A percentile compares a stretch with the other conserved stretches of the same genome.
Evolutionary conservation across 345 rosid genomes (phyloP).

Genomic region (Abelmoschus esculentus): DNA sequence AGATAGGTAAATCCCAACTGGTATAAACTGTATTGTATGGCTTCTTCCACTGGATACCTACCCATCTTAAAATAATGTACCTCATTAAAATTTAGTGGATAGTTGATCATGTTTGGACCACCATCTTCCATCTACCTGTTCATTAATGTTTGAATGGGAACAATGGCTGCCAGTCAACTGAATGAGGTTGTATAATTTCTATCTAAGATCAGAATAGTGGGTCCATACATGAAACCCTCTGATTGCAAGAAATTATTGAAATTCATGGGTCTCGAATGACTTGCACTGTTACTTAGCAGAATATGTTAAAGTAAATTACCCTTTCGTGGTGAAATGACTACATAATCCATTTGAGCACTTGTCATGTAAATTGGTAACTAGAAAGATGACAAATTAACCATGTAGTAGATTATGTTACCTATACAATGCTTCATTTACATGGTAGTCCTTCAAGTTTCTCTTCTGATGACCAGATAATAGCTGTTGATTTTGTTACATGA

Average conservation of each 20-base stretch:
- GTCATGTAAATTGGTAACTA: not conserved
- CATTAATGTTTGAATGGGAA: not conserved
- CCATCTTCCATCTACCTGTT: slow-evolving; percentile 2
- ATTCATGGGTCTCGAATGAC: not conserved
- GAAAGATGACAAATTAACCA: not conserved
- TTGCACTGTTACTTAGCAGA: not conserved
- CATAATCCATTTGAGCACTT: not conserved
- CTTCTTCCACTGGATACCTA: not conserved
- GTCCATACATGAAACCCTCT: not conserved
- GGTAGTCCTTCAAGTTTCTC: not conserved
- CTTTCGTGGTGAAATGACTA: not conserved
- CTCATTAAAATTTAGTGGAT: slow-evolving; percentile 3
- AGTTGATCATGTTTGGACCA: slow-evolving; percentile 17
- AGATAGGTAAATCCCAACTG: not conserved
- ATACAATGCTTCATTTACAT: not conserved
- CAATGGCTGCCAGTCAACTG: slow-evolving; percentile 1
- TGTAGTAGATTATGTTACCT: not conserved
- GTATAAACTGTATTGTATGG: not conserved
- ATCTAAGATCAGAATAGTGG: not conserved
- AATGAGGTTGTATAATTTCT: not conserved
- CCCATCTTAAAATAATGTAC: slow-evolving; percentile 2
- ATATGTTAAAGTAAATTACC: not conserved
- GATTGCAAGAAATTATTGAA: slow-evolving; percentile 8
- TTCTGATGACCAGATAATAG: no score
- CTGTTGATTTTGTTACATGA: not conserved